Evolutionary conservation across 176 grass and related monocot species (phyloP).

Genomic region (Aechmea fasciata): DNA sequence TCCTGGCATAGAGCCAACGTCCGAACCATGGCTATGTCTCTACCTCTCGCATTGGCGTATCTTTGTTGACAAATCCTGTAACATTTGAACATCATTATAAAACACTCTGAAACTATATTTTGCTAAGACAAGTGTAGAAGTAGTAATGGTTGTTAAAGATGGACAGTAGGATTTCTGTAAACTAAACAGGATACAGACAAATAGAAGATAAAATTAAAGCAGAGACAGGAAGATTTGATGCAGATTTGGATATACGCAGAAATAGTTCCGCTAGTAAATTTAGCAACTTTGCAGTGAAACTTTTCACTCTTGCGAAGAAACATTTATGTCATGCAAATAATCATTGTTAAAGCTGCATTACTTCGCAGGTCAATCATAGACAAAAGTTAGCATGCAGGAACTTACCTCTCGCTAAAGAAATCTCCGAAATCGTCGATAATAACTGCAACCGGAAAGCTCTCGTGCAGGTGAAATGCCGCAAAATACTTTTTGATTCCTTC

Average conservation of each 20-base stretch:
- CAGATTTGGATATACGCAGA: no score
- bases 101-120: not conserved
- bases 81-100: conserved; percentile 25
- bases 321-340: no score
- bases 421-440: conserved; percentile 90
- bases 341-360: not conserved
- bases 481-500: conserved; percentile 73
- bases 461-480: conserved; percentile 77
- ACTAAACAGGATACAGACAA: no score
- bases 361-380: not conserved
- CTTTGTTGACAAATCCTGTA: conserved; percentile 64
- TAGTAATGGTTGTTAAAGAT: conserved; percentile 5
- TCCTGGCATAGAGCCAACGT: conserved; percentile 66
- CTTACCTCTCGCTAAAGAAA: conserved; percentile 55
- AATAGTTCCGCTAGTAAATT: no score
- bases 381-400: not conserved
- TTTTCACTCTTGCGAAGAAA: no score
- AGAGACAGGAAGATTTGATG: no score
- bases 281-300: no score
- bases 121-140: not conserved
- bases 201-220: no score
- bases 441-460: conserved; percentile 52
- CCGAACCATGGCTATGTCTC: conserved; percentile 66
- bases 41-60: conserved; percentile 72
- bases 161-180: not conserved